Evolutionary conservation across 208 protist genomes (phyloP), one percentile per base, ranked within the genome.

Genomic region (Vickermania spadyakhi): DNA sequence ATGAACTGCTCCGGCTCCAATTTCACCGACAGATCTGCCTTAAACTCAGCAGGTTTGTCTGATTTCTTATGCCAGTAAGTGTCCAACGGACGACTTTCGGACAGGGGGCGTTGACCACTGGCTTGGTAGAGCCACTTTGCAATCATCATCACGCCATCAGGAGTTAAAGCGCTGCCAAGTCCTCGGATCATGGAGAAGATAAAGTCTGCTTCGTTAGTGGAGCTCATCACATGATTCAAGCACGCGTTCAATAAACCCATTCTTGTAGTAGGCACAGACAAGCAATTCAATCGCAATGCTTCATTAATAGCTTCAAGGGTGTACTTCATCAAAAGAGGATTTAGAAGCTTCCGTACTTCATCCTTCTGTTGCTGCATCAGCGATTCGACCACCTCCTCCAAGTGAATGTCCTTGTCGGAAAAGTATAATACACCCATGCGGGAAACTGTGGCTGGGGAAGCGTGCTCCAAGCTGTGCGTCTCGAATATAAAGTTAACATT

Each of bases 391-490:
- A 97, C 80, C 52, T 61, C 77, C 66, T 92, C 77, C 28, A 94
- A 60, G 52, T 93, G 72, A 30, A 98, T 73, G 60, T 98, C 96
- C 61, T 97, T 89, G 42, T 97, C 93, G 0, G 89, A 97, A 56
- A 98, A 86, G 70, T 97, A 97, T 42, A 96, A 79, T 18, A 98
- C 96, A 66, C 94, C 97, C 81, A 93, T 93, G 62, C 98, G 94
- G 0, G 97, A 99, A 22, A 99, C 97, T 5, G 98, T 99, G 25
- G 98, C 98, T n/a, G 98, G 98, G n/a, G 98, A 99, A 21, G 98
- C 98, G 64, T 96, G 98, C 59, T 94, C 81, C 1, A 99, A 74
- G 69, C 94, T 96, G 68, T 98, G 86, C n/a, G 97, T 94, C 73
- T 99, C 97, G 73, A 99, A 99, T 31, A 97, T 62, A 70, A 98